Conservation (phyloP, 2,329 filamentous ascomycete species). For the Penicillium palitans region DNA sequence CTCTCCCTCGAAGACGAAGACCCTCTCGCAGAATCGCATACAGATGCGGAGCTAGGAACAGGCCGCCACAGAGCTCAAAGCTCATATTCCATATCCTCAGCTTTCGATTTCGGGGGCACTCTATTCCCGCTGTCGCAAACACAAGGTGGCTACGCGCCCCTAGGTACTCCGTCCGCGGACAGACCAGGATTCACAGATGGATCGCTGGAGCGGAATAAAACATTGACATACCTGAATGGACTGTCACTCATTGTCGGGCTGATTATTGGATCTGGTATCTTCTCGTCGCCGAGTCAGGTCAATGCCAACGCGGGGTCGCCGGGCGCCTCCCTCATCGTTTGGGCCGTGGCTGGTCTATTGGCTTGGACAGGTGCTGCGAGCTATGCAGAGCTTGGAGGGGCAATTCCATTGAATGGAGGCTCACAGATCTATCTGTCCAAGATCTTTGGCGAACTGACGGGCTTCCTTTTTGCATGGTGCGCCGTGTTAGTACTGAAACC, state of each 20-base stretch:
- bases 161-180: conserved; percentile 71
- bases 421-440: conserved; percentile 92
- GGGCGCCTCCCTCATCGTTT: conserved; percentile 85
- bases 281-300: conserved; percentile 90
- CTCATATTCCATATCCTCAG: conserved; percentile 86
- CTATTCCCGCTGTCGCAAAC: conserved; percentile 90
- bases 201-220: conserved; percentile 94
- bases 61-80: conserved; percentile 55
- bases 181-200: conserved; percentile 58
- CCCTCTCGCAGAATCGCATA: conserved; percentile 57
- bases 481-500: conserved; percentile 93
- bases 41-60: conserved; percentile 55
- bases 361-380: conserved; percentile 96
- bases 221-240: conserved; percentile 90
- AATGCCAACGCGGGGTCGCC: conserved; percentile 89
- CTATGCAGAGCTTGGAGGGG: conserved; percentile 92
- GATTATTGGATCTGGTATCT: conserved; percentile 95
- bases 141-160: conserved; percentile 75
- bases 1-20: conserved; percentile 87
- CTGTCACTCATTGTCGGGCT: conserved; percentile 86
- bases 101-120: conserved; percentile 92
- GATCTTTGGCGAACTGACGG: conserved; percentile 89
- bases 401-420: conserved; percentile 92
- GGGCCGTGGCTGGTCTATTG: conserved; percentile 84
- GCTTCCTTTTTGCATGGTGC: conserved; percentile 96